Evolutionary conservation across 1,284 basidiomycete genomes (phyloP).

Genomic region (Sphagnurus paluster): DNA sequence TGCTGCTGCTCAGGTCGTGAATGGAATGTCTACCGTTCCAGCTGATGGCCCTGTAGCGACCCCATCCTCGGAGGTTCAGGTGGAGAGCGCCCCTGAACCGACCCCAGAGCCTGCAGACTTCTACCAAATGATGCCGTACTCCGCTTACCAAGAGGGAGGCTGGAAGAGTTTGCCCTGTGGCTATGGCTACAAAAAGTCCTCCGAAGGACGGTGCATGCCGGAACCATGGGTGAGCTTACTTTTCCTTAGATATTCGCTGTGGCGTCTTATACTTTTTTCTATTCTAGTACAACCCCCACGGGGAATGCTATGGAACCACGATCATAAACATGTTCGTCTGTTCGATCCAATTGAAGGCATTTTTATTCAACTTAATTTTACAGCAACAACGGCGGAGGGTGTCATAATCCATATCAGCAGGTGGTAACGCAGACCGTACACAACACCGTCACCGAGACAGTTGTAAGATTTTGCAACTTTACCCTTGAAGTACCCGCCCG

Average conservation of each 20-base stretch:
- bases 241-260: slow-evolving; percentile 1
- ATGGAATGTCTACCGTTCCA: slow-evolving; percentile 51
- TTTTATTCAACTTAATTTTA: slow-evolving; percentile 12
- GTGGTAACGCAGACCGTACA: slow-evolving; percentile 38
- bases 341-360: not conserved
- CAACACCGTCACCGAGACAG: slow-evolving; percentile 25
- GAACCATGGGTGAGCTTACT: slow-evolving; percentile 57
- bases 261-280: slow-evolving; percentile 10
- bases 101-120: slow-evolving; percentile 31
- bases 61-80: slow-evolving; percentile 15
- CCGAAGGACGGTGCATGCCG: slow-evolving; percentile 52
- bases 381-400: slow-evolving; percentile 17
- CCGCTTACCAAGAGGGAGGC: slow-evolving; percentile 56
- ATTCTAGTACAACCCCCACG: slow-evolving; percentile 37
- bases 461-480: slow-evolving; percentile 22
- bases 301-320: slow-evolving; percentile 65
- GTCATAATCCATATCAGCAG: slow-evolving; percentile 22
- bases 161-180: slow-evolving; percentile 66
- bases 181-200: slow-evolving; percentile 59
- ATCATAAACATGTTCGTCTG: slow-evolving; percentile 50
- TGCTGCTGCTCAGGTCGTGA: slow-evolving; percentile 55
- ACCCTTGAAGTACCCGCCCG: not conserved
- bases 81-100: slow-evolving; percentile 10
- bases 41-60: slow-evolving; percentile 25
- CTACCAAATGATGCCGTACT: slow-evolving; percentile 55